Evolutionary conservation across 352 stramenopile species (phyloP).

Genomic region (Globisporangium barbulae): DNA sequence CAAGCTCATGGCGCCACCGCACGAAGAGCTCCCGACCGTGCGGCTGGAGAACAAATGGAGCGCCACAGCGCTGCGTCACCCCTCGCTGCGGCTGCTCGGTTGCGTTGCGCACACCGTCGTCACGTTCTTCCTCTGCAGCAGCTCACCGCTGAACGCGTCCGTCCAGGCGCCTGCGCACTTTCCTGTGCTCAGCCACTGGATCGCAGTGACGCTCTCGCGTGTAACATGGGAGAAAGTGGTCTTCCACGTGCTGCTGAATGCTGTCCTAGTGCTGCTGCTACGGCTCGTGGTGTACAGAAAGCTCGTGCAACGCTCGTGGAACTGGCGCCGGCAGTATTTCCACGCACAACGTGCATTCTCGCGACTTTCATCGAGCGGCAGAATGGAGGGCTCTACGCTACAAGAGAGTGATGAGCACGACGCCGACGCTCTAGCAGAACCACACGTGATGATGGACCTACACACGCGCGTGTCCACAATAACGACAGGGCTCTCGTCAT

Average conservation of each 20-base stretch:
- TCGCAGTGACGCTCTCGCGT: slow-evolving; percentile 18
- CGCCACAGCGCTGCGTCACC: slow-evolving; percentile 38
- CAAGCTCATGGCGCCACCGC: background rate
- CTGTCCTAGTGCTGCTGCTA: slow-evolving; percentile 27
- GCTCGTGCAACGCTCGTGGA: slow-evolving; percentile 41
- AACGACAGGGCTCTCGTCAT: background rate
- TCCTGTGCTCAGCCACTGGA: slow-evolving; percentile 35
- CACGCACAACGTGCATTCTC: slow-evolving; percentile 30
- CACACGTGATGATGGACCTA: background rate
- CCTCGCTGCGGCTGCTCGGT: slow-evolving; percentile 27
- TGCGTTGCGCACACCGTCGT: slow-evolving; percentile 32
- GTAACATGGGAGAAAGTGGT: slow-evolving; percentile 29
- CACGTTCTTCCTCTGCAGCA: slow-evolving; percentile 36
- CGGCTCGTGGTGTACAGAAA: slow-evolving; percentile 36
- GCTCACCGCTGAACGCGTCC: slow-evolving; percentile 40
- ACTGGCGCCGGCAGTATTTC: slow-evolving; percentile 34
- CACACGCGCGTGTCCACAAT: background rate
- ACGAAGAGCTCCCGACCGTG: slow-evolving; percentile 10
- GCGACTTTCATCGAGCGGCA: slow-evolving; percentile 18
- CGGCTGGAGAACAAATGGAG: slow-evolving; percentile 40
- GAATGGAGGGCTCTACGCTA: background rate
- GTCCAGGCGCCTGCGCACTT: slow-evolving; percentile 28
- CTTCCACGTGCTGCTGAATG: slow-evolving; percentile 26
- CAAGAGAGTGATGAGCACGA: slow-evolving; percentile 1
- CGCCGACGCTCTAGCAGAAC: background rate